Evolutionary conservation across 2,329 filamentous ascomycete species (phyloP), one percentile per base, ranked within the genome.

Genomic region (Trichoderma arundinaceum): DNA sequence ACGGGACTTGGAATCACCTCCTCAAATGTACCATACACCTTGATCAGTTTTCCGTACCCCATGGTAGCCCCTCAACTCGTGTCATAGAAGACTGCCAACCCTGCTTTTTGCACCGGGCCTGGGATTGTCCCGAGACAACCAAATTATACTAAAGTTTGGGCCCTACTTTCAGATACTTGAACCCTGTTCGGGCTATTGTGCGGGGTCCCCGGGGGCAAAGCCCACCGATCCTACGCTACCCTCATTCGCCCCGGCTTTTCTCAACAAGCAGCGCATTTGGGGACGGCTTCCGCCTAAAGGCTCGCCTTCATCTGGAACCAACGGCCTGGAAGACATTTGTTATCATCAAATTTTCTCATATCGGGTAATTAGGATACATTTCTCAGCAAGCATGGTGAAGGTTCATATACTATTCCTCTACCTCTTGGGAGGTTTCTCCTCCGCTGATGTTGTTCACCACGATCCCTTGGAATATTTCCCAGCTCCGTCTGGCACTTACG

Each of bases 161-260:
- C 19, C 19, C 22, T 49, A 48, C 17, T 13, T 28, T 12, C 12
- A 49, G 22, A 28, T 12, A 28, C 46, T 49, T n/a, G 46, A 49
- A 32, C 46, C 46, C 46, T 49, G 46, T 49, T 6, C 46, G 46
- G 46, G 22, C 19, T 22, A 49, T 49, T 22, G 46, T 49, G 19
- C 46, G 46, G 46, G 46, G 46, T 49, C 46, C 7, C 46, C 46
- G 46, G 46, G 22, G 12, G 46, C 46, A 49, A 49, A 49, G 46
- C 46, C 28, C 46, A 32, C 46, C 46, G 17, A 49, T 49, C 22
- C 22, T 32, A 49, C 12, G 46, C 46, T 28, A 22, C 22, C 32
- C 19, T 15, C 15, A 32, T 28, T 4, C 22, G 22, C 46, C 46
- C 46, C 19, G 6, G 46, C 12, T 12, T 22, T 13, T 49, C 22